Evolutionary conservation across 2,329 filamentous ascomycete species (phyloP), one percentile per base, ranked within the genome.

Genomic region (Clonostachys sp.): DNA sequence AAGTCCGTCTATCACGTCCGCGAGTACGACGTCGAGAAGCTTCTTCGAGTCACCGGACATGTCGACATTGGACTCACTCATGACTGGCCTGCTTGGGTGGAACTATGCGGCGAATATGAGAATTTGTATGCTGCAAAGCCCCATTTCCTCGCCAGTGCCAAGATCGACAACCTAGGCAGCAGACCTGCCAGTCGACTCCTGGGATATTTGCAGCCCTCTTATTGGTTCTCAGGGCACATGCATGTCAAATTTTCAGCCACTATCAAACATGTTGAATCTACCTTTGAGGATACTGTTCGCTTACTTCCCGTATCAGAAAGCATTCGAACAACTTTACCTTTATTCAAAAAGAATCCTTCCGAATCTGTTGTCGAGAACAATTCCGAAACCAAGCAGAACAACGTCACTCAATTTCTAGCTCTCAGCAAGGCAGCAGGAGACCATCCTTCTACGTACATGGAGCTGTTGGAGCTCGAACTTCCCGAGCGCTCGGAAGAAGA

Each of bases 181-280:
- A 71, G 80, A 34, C 91, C 94, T 1, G 91, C 91, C 1, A 82
- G 80, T 59, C 81, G 87, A 55, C 84, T 96, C 17, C 78, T 97
- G 66, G 84, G 96, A 60, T 79, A 87, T 33, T 67, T 99, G 45
- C 78, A 90, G 45, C 94, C 94, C 9, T 76, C 78, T 0, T 86
- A 90, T 62, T 99, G 94, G 94, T 96, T 97, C 62, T 86, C 88
- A 36, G 94, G 91, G 4, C 94, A 99, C 66, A 68, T 97, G 69
- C 94, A 99, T 66, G 84, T 87, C 71, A 95, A 92, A 61, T 97
- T 87, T 62, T 67, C 85, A 1, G 94, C 91, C 1, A 63, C 81
- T 52, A 86, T 79, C 61, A 70, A 53, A 14, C 84, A 83, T 48
- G 53, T 65, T 44, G 58, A 83, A 51, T 62, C 65, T 14, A 56